Conservation (phyloP, 1,139 yeast species). For the Debaryomyces subglobosus region DNA sequence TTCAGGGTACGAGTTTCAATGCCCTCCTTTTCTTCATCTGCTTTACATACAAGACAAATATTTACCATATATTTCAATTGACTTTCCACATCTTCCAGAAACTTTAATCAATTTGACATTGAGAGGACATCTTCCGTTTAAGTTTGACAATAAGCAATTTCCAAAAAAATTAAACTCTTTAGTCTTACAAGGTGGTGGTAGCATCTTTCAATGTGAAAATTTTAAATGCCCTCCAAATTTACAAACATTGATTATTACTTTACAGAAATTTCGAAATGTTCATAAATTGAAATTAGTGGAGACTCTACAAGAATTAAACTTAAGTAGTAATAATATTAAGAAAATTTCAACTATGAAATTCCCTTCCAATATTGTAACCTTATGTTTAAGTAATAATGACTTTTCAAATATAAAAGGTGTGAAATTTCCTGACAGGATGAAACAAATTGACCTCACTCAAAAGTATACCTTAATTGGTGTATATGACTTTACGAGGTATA, state of each 20-base stretch:
- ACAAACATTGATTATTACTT: conserved; percentile 1
- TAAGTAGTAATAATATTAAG: conserved; percentile 5
- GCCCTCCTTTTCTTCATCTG: not conserved
- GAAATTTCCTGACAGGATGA: not conserved
- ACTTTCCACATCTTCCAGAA: conserved; percentile 1
- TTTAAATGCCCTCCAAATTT: conserved; percentile 6
- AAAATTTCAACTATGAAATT: conserved; percentile 3
- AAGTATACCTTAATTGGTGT: not conserved
- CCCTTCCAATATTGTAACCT: conserved; percentile 1
- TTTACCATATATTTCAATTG: conserved; percentile 3
- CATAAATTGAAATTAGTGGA: conserved; percentile 1
- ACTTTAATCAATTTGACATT: not conserved
- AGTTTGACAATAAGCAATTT: not conserved
- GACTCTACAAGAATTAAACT: not conserved
- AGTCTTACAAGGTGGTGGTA: conserved; percentile 4
- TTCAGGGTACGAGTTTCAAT: not conserved
- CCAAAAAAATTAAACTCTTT: conserved; percentile 2
- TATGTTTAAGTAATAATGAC: conserved; percentile 3
- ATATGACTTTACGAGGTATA: conserved; percentile 2
- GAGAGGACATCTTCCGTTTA: not conserved
- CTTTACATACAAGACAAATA: conserved; percentile 3
- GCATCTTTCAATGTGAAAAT: conserved; percentile 4
- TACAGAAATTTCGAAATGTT: conserved; percentile 5
- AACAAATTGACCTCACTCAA: conserved; percentile 4
- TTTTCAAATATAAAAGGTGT: not conserved